These are phyloP conservation scores for Monilinia aucupariae DNA, from an alignment of 2,329 filamentous ascomycete species.

Conservation along the genomic window DNA sequence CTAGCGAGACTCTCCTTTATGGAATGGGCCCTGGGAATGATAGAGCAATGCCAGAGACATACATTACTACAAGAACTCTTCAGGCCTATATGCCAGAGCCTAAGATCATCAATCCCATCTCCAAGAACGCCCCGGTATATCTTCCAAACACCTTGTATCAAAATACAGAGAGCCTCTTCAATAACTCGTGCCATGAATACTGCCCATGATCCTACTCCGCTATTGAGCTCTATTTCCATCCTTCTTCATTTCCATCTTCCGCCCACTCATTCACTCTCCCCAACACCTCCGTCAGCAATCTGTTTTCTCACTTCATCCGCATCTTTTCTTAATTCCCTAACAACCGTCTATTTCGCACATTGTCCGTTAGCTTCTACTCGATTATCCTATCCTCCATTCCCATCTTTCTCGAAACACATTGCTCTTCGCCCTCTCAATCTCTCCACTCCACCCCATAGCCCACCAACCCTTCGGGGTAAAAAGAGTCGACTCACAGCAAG, in stretches of 20 bases:
- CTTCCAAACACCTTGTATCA: background rate
- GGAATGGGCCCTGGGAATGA: too few relatives aligned
- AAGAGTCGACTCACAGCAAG: conserved; percentile 62
- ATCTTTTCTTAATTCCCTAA: conserved; percentile 34
- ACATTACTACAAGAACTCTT: background rate
- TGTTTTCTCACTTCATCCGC: conserved; percentile 28
- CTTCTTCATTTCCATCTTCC: too few relatives aligned
- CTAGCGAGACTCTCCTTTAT: too few relatives aligned
- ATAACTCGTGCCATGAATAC: background rate
- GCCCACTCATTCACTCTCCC: background rate
- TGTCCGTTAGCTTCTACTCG: background rate
- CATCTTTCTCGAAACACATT: background rate
- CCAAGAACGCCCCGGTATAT: background rate
- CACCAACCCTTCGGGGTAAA: background rate
- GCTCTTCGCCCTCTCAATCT: background rate
- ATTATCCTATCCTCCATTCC: background rate
- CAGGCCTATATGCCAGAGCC: background rate
- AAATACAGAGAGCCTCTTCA: background rate
- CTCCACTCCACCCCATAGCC: background rate
- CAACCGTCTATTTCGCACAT: conserved; percentile 27
- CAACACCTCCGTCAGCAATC: background rate
- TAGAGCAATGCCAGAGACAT: background rate
- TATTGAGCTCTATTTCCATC: too few relatives aligned
- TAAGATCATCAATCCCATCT: background rate
- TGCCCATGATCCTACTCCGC: background rate